phyloP scores from a whole-genome alignment of 441 rosid species.

The Syzygium malaccense region DNA sequence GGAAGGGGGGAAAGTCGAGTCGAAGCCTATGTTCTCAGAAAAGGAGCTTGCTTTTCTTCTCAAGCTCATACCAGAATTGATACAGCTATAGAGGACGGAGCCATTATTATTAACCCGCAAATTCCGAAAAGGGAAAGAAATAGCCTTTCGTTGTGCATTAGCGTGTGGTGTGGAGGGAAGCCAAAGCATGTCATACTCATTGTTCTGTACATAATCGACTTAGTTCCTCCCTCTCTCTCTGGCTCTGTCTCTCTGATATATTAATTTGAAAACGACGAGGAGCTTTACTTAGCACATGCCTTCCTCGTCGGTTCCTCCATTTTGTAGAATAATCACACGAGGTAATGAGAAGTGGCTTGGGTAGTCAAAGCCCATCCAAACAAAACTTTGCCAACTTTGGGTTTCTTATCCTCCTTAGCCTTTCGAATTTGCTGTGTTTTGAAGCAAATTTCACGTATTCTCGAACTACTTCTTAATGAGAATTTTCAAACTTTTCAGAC shows the following conservation, averaged over 20 bases:
- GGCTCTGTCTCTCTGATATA: neutral
- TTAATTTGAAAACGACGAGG: neutral
- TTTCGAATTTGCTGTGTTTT: no score
- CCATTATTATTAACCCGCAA: neutral
- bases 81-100: conserved; percentile 32
- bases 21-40: conserved; percentile 64
- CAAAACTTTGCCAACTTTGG: no score
- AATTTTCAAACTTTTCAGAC: no score
- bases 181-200: neutral
- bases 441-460: no score
- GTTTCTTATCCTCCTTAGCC: no score
- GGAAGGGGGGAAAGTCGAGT: neutral
- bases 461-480: no score
- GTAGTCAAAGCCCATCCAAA: no score
- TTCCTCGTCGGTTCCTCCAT: neutral
- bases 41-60: conserved; percentile 73
- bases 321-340: neutral
- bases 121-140: neutral
- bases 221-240: neutral
- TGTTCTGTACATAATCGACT: neutral
- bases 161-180: neutral
- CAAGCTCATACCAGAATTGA: conserved; percentile 82
- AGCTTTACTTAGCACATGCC: neutral
- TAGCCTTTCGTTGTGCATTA: neutral
- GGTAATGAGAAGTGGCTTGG: neutral